Evolutionary conservation across 306 rosid genomes (phyloP), one percentile per base, ranked within the genome.

Genomic region (Luffa acutangula): DNA sequence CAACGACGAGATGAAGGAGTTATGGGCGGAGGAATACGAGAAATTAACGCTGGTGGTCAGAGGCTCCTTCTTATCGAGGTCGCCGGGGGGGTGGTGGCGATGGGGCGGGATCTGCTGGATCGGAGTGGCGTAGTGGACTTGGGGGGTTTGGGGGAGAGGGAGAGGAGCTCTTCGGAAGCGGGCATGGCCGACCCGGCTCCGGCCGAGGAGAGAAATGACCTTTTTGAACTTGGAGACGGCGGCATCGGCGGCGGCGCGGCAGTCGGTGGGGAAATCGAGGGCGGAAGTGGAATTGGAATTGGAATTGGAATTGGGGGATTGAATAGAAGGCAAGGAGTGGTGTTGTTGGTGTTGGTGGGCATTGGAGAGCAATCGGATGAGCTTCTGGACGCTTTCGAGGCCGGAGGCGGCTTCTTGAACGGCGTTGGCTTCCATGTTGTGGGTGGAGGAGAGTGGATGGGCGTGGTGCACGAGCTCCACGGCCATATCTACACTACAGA

Each of bases 371-470:
- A 89, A 75, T 2, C 82, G 58, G 53, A 89, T 88, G 63, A 92
- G 91, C 58, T 87, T 92, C 45, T 86, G 87, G 6, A 92, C 91
- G 86, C 90, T 88, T 41, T 92, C 90, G 37, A 92, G 83, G 33
- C 97, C 97, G 41, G 97, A 90, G 1, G 97, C 94, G 4, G 97
- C 97, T 84, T 92, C 94, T 56, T 86, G 86, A 13, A 90, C 97
- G 13, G 93, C 97, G 80, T 82, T 77, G 5, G 90, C 87, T 77
- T 90, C 92, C 2, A 84, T 43, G 42, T 78, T 87, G 7, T 79
- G 25, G 18, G 41, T 5, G 76, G 54, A 8, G 70, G 42, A 49
- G 56, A 8, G 49, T 15, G 52, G 52, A 41, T 54, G 31, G 3
- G 37, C 37, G 2, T 76, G 69, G 79, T 71, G 84, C 87, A 91